phyloP scores from a whole-genome alignment of 306 rosid genomes.

The Fragaria nilgerrensis region DNA sequence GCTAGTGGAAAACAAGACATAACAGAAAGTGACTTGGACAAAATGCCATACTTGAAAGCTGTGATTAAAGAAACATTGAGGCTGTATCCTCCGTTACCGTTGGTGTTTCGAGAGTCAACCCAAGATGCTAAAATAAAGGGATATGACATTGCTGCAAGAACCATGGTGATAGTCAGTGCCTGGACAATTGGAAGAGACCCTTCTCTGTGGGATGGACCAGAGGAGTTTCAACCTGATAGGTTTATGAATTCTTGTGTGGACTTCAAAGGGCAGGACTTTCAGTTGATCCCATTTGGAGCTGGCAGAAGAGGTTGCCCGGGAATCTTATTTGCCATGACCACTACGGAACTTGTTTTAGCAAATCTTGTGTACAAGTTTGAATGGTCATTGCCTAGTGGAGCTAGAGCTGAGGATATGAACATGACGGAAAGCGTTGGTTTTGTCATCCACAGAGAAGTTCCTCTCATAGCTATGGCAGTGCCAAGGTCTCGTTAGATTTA shows the following conservation, averaged over 20 bases:
- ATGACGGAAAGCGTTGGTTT: not conserved
- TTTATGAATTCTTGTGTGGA: slow-evolving; percentile 1
- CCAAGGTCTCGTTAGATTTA: slow-evolving; percentile 22
- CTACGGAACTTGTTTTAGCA: slow-evolving; percentile 29
- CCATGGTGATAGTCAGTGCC: slow-evolving; percentile 27
- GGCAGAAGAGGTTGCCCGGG: not conserved
- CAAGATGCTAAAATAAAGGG: slow-evolving; percentile 11
- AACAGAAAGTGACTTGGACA: slow-evolving; percentile 34
- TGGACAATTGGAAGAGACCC: slow-evolving; percentile 38
- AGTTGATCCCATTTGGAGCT: not conserved
- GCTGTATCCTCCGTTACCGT: slow-evolving; percentile 39
- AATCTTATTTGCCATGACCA: slow-evolving; percentile 1
- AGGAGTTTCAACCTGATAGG: slow-evolving; percentile 5
- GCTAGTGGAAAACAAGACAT: slow-evolving; percentile 26
- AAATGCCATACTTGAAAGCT: slow-evolving; percentile 42
- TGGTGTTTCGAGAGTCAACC: slow-evolving; percentile 27
- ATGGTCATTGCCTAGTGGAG: slow-evolving; percentile 14
- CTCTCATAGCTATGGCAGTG: slow-evolving; percentile 19
- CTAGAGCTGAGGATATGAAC: slow-evolving; percentile 20
- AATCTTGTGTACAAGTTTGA: slow-evolving; percentile 16
- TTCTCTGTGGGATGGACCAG: not conserved
- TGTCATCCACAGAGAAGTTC: slow-evolving; percentile 1
- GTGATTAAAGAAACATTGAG: slow-evolving; percentile 44
- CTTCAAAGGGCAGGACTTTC: not conserved
- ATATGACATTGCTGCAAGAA: slow-evolving; percentile 10